Conservation (phyloP, 1,284 basidiomycete species). For the Cryptococcus sp. region DNA sequence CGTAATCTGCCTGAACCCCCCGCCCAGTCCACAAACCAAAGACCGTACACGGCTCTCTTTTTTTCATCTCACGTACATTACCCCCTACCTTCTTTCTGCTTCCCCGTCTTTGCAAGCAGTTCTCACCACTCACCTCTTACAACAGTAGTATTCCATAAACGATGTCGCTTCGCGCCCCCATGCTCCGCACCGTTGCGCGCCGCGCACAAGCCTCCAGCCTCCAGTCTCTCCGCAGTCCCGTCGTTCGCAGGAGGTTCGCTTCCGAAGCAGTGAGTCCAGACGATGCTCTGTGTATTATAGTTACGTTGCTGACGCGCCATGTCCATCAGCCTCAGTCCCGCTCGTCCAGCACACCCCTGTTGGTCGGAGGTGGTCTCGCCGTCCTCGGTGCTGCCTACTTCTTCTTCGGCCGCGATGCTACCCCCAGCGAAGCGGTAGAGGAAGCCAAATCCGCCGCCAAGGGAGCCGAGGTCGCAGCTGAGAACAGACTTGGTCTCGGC, state of each 20-base stretch:
- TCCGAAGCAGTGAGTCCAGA: slow-evolving; percentile 32
- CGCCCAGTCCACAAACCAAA: no score
- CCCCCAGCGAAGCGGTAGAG: slow-evolving; percentile 56
- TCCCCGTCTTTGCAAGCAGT: not conserved
- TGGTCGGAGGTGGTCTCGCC: slow-evolving; percentile 38
- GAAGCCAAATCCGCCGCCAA: slow-evolving; percentile 61
- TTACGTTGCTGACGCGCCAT: not conserved
- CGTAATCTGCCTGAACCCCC: no score
- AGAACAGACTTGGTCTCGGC: slow-evolving; percentile 57
- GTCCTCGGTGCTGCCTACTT: slow-evolving; percentile 49
- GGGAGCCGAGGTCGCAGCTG: slow-evolving; percentile 63
- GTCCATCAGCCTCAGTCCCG: slow-evolving; percentile 28
- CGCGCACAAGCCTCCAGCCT: slow-evolving; percentile 18
- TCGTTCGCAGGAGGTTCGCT: slow-evolving; percentile 36
- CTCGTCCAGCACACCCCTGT: slow-evolving; percentile 32
- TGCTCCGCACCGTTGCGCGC: slow-evolving; percentile 32
- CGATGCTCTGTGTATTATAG: not conserved
- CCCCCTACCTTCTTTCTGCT: not conserved
- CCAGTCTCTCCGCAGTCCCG: slow-evolving; percentile 22
- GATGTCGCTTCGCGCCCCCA: slow-evolving; percentile 42
- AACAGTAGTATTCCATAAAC: slow-evolving; percentile 1
- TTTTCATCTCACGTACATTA: not conserved
- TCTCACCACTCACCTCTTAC: not conserved
- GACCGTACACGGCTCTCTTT: not conserved
- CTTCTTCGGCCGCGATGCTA: slow-evolving; percentile 46